phyloP scores from a whole-genome alignment of 2,329 filamentous ascomycete genomes.

The Akanthomyces uredinophilus region DNA sequence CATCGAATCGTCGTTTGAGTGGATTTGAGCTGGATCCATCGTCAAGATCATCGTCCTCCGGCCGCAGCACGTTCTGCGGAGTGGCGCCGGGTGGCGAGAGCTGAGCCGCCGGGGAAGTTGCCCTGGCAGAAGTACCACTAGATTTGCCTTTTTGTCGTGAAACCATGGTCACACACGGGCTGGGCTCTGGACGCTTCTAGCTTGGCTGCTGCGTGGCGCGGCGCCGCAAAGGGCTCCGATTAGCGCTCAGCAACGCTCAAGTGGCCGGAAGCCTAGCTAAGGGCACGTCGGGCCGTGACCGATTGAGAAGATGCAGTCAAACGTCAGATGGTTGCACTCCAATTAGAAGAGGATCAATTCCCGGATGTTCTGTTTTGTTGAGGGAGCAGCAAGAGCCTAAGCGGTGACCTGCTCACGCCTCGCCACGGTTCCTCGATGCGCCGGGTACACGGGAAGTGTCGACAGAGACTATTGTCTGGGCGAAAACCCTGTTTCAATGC shows the following conservation, averaged over 20 bases:
- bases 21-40: constrained; percentile 40
- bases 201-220: neutral
- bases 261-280: neutral
- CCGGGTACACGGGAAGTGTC: neutral
- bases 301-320: neutral
- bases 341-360: neutral
- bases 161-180: neutral
- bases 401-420: too few relatives aligned
- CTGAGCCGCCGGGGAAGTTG: neutral
- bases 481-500: neutral
- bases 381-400: too few relatives aligned
- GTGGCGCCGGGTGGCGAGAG: neutral
- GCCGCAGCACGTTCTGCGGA: neutral
- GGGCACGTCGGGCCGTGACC: neutral
- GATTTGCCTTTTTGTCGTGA: neutral
- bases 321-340: too few relatives aligned
- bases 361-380: neutral
- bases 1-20: constrained; percentile 57
- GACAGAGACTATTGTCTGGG: neutral
- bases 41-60: constrained; percentile 8
- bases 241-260: neutral
- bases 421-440: neutral
- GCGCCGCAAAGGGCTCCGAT: neutral
- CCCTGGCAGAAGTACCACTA: neutral
- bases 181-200: neutral